phyloP scores from a whole-genome alignment of 441 rosid species.

The Adansonia madagascariensis region DNA sequence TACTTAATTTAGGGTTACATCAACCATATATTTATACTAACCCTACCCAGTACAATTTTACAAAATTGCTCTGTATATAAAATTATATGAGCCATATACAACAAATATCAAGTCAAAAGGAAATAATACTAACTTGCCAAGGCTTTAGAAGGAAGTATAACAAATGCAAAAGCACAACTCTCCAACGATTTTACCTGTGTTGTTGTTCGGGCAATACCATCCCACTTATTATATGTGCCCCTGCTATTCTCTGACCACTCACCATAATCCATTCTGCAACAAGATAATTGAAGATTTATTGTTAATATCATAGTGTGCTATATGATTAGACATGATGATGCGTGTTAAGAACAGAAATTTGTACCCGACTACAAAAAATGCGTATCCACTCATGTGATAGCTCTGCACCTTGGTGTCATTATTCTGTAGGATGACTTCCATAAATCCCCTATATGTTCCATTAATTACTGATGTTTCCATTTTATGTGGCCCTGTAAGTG shows the following conservation, averaged over 20 bases:
- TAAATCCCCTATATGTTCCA: constrained; percentile 88
- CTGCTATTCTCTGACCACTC: constrained; percentile 92
- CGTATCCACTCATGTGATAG: constrained; percentile 87
- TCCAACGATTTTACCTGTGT: constrained; percentile 61
- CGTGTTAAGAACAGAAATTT: constrained; percentile 30
- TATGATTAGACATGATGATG: background rate
- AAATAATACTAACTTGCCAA: background rate
- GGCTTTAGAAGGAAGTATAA: background rate
- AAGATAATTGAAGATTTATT: constrained; percentile 19
- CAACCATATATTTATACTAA: no score
- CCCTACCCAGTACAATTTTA: no score
- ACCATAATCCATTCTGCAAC: constrained; percentile 91
- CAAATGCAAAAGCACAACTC: constrained; percentile 1
- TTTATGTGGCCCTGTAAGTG: constrained; percentile 68
- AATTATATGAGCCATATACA: no score
- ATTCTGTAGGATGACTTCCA: constrained; percentile 89
- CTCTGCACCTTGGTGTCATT: constrained; percentile 90
- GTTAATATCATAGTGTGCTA: constrained; percentile 17
- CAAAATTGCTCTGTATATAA: no score
- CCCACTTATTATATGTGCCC: constrained; percentile 94
- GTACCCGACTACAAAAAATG: constrained; percentile 89
- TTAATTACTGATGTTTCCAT: constrained; percentile 74
- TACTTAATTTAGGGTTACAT: no score
- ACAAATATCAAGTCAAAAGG: background rate
- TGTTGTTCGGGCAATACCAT: constrained; percentile 85